phyloP scores from a whole-genome alignment of 345 rosid genomes.

The Eucalyptus leucophloia region DNA sequence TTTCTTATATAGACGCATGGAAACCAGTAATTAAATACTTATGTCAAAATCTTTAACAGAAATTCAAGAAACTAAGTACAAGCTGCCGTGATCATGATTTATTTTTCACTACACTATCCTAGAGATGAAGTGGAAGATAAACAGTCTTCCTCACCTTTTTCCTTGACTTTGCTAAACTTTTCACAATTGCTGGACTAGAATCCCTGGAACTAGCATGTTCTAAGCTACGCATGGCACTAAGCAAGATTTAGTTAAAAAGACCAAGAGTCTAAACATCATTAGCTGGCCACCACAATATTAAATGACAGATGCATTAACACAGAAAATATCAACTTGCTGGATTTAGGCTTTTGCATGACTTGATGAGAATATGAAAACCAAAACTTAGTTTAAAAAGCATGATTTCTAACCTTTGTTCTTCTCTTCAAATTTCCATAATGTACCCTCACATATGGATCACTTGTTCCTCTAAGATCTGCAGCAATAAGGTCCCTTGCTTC shows the following conservation, averaged over 20 bases:
- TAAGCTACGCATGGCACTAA: neutral
- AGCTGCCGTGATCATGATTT: neutral
- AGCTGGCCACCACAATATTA: neutral
- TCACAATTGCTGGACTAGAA: neutral
- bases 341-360: neutral
- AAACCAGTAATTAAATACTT: neutral
- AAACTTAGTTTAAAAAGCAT: neutral
- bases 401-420: conserved; percentile 66
- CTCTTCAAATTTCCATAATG: conserved; percentile 76
- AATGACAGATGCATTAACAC: neutral
- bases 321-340: neutral
- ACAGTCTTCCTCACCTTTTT: neutral
- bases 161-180: neutral
- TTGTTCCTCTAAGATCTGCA: conserved; percentile 95
- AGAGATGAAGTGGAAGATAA: neutral
- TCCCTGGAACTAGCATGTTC: neutral
- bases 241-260: neutral
- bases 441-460: conserved; percentile 95
- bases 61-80: neutral
- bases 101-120: neutral
- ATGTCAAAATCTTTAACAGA: neutral
- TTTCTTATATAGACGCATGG: neutral
- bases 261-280: neutral
- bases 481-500: conserved; percentile 88
- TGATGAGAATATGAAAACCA: neutral